phyloP scores from a whole-genome alignment of 1,139 yeast genomes.

The Geotrichum australiense region DNA sequence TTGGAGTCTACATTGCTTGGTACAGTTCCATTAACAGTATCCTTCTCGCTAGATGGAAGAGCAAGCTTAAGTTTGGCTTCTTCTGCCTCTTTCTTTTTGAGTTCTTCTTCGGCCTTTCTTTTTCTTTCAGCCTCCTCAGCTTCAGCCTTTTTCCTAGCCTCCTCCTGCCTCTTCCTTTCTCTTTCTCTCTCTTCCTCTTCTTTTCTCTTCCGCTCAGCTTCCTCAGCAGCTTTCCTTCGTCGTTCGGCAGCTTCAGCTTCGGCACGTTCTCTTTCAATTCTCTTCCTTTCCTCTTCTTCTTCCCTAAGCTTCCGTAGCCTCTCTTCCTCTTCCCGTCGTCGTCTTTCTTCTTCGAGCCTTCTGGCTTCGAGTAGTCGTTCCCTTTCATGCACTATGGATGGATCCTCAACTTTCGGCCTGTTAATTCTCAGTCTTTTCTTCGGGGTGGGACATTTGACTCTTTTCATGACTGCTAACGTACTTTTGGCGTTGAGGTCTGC shows the following conservation, averaged over 20 bases:
- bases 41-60: too few species aligned
- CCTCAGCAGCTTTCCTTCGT: slow-evolving; percentile 7
- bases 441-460: too few species aligned
- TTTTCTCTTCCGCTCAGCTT: slow-evolving; percentile 11
- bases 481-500: neutral
- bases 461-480: neutral
- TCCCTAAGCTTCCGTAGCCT: slow-evolving; percentile 5
- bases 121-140: slow-evolving; percentile 3
- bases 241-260: too few species aligned
- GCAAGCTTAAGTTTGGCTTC: slow-evolving; percentile 3
- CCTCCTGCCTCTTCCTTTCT: slow-evolving; percentile 8
- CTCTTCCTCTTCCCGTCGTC: slow-evolving; percentile 4
- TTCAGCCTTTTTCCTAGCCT: slow-evolving; percentile 9
- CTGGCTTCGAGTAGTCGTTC: slow-evolving; percentile 5
- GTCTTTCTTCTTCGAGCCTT: slow-evolving; percentile 3
- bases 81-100: slow-evolving; percentile 9
- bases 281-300: slow-evolving; percentile 11
- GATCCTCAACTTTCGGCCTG: slow-evolving; percentile 13
- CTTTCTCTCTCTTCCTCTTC: slow-evolving; percentile 5
- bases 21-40: neutral
- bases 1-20: neutral
- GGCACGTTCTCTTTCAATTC: slow-evolving; percentile 6
- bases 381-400: slow-evolving; percentile 2
- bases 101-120: slow-evolving; percentile 1
- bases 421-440: too few species aligned